Evolutionary conservation across 2,329 filamentous ascomycete genomes (phyloP), one percentile per base, ranked within the genome.

Genomic region (Aphanocladium album): DNA sequence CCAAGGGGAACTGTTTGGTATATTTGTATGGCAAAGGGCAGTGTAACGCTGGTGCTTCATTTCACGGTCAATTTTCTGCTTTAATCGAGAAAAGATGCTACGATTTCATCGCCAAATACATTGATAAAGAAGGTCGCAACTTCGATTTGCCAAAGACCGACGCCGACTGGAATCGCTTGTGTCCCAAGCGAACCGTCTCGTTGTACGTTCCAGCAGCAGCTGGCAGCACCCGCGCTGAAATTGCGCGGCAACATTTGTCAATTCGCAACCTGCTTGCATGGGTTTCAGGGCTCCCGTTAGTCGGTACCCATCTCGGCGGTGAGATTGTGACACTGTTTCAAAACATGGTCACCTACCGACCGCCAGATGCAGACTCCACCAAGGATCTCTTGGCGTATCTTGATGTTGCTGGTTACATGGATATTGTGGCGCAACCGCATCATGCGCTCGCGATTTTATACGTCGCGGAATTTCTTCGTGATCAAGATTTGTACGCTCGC

Each of bases 181-280:
- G 73, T 49, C 68, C 71, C 2, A 62, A 65, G 39, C 69, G 68
- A 52, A 73, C 64, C 33, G 70, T 84, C 60, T 85, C 91, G 55
- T 76, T 93, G 1, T 91, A 86, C 69, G 85, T 93, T n/a, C 85
- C 89, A 2, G 78, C 87, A 1, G 88, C 89, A 0, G 78, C 5
- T 79, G 82, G 52, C 79, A 80, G 64, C 76, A 80, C 4, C 80
- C 86, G 62, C 76, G 82, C 0, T 83, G 85, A 65, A 72, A 78
- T 41, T 88, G 35, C 33, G 16, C 53, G 47, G 41, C 60, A 88
- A 70, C 87, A 91, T 66, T 69, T 91, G 5, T 83, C 86, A 1
- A 89, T 85, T 3, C 82, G 90, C 16, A 93, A 93, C 68, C 84
- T 91, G 66, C 88, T 93, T 62, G 89, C 90, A 3, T 92, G 87